Base-by-base conservation (phyloP, 768 basidiomycete species). In the Boletus tylopilopsis region DNA sequence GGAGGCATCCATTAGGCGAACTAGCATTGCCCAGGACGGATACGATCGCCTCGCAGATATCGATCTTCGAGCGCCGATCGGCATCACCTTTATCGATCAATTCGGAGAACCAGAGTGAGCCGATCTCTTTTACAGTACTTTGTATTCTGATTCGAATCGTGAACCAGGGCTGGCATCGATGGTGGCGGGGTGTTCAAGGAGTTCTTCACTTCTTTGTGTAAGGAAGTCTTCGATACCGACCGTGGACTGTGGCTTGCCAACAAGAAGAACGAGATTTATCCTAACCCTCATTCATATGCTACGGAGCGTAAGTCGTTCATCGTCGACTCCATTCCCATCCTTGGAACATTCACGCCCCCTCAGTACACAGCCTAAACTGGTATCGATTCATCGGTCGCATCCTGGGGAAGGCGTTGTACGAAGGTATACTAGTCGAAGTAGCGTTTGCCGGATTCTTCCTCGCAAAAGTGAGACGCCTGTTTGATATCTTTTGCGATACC, bases 171-270 rank as follows among this genome's bases (percentile, higher is more conserved):
- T 16, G 95, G 94, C 0, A 95, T 98, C 27, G 95, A 97, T 55
- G 94, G 95, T 2, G 94, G 96, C 3, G 96, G 96, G 0, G 85
- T 98, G 5, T 98, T 96, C 76, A 99, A 98, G 66, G 96, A 98
- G 67, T 96, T 98, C 58, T 80, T 98, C 61, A 99, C 94, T 2
- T 90, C 87, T 13, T 68, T 99, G 16, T 86, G 85, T 49, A 93
- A 88, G 61, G 95, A 98, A 64, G 95, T 90, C 0, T 98, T 99
- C 53, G 93, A 99, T 61, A 87, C 89, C 2, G 84, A 98, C 61
- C 83, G 93, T 5, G 96, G 96, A 10, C 72, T 99, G 5, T 99
- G 96, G 96, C 74, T 95, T 23, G 83, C 81, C 23, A 99, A 86
- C 49, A 81, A 82, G 67, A 88, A 92, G 68, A 90, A 96, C 47